A percentile compares a stretch with the other conserved stretches of the same genome.
phyloP scores from a whole-genome alignment of 1,139 yeast species.

The Saccharomyces hybrid region DNA sequence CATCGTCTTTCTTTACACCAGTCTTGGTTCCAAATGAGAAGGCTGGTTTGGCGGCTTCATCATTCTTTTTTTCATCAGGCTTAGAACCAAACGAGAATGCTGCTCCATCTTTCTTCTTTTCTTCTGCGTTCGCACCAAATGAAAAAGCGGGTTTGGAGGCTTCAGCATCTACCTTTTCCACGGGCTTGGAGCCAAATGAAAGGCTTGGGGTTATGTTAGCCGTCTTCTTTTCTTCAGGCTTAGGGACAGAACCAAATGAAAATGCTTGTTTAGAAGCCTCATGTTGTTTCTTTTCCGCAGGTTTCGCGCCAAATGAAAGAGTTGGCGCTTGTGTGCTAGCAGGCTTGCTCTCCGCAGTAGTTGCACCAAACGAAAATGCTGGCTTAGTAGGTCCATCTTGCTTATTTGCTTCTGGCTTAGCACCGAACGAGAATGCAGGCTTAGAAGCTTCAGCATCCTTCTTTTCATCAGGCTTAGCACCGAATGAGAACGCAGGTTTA shows the following conservation, averaged over 20 bases:
- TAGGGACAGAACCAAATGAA: conserved; percentile 26
- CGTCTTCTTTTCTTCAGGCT: conserved; percentile 13
- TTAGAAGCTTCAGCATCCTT: conserved; percentile 10
- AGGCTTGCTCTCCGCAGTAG: conserved; percentile 10
- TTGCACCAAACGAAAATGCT: conserved; percentile 23
- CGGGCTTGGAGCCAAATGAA: conserved; percentile 6
- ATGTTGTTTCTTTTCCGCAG: conserved; percentile 24
- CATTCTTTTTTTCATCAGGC: conserved; percentile 21
- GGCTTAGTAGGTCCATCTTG: conserved; percentile 24
- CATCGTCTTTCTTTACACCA: conserved; percentile 13
- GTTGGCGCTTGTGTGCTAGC: conserved; percentile 9
- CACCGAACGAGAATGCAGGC: conserved; percentile 32
- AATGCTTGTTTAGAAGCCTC: conserved; percentile 13
- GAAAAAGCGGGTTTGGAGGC: conserved; percentile 20
- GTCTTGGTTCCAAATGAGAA: conserved; percentile 28
- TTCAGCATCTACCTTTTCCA: conserved; percentile 7
- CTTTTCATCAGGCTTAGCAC: conserved; percentile 20
- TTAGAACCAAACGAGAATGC: conserved; percentile 23
- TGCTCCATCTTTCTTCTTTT: conserved; percentile 17
- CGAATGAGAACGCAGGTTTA: conserved; percentile 16
- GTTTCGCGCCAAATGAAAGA: conserved; percentile 19
- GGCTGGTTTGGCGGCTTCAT: conserved; percentile 23
- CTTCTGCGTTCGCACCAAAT: conserved; percentile 15
- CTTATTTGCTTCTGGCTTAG: conserved; percentile 15
- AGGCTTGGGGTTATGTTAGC: conserved; percentile 18